Percentiles rank a stretch among this genome's conserved stretches.
Conservation (phyloP, 1,284 basidiomycete species). For the Sparassis latifolia region DNA sequence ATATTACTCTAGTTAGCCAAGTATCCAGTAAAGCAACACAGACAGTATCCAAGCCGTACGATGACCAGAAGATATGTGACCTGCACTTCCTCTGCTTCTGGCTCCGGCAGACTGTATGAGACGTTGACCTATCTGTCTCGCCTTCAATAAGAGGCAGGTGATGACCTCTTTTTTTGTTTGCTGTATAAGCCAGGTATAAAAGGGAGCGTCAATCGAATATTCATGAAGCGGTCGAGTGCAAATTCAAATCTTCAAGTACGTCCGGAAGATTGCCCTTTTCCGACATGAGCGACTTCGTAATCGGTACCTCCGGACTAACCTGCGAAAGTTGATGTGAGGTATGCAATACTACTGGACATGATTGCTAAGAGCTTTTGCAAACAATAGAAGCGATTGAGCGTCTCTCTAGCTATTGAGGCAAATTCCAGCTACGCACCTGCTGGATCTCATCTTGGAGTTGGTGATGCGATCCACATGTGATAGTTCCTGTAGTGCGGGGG, state of each 20-base stretch:
- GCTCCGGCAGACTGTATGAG: constrained; percentile 69
- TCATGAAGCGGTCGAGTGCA: no score
- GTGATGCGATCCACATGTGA: constrained; percentile 84
- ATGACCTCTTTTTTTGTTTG: constrained; percentile 77
- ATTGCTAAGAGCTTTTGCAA: constrained; percentile 62
- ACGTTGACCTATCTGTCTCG: constrained; percentile 79
- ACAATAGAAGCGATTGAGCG: neutral
- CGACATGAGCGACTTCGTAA: constrained; percentile 66
- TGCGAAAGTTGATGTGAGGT: constrained; percentile 73
- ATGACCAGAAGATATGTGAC: no score
- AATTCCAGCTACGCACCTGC: constrained; percentile 39
- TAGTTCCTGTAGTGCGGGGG: constrained; percentile 60
- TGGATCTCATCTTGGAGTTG: constrained; percentile 86
- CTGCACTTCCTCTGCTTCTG: constrained; percentile 68
- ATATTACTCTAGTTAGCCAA: no score
- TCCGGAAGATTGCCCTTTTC: constrained; percentile 67
- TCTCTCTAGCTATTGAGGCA: neutral
- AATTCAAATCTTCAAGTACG: constrained; percentile 64
- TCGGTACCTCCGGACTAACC: constrained; percentile 63
- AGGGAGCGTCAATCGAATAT: constrained; percentile 6
- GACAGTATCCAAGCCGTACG: no score
- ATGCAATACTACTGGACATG: constrained; percentile 72
- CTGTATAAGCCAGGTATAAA: constrained; percentile 29
- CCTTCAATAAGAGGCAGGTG: constrained; percentile 71
- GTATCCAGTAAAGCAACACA: no score